Percentiles rank a stretch among this genome's conserved stretches.
Evolutionary conservation across 495 filamentous ascomycete genomes (phyloP).

Genomic region (Sordaria brevicollis): DNA sequence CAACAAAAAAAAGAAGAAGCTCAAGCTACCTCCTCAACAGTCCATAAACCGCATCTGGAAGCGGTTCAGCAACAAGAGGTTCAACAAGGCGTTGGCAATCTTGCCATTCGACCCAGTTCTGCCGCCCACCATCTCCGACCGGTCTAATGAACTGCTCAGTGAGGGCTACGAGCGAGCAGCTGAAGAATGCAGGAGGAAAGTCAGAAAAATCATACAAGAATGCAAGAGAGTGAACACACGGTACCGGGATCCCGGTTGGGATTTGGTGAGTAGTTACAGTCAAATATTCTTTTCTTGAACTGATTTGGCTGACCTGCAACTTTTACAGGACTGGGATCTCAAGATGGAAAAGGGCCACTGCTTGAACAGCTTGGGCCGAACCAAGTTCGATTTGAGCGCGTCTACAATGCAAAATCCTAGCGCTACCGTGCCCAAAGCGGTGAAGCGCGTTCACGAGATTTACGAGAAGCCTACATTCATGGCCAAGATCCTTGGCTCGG

Average conservation of each 20-base stretch:
- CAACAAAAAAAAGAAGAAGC: conserved; percentile 44
- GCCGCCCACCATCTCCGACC: conserved; percentile 32
- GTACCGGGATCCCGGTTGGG: conserved; percentile 82
- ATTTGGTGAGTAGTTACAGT: conserved; percentile 43
- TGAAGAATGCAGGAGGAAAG: conserved; percentile 62
- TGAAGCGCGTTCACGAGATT: conserved; percentile 72
- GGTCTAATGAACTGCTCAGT: conserved; percentile 35
- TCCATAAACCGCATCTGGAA: conserved; percentile 73
- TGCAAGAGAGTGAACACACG: conserved; percentile 80
- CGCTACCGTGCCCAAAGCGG: conserved; percentile 44
- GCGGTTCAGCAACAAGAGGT: conserved; percentile 56
- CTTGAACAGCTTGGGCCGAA: conserved; percentile 35
- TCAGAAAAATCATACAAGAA: conserved; percentile 79
- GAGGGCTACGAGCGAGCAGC: conserved; percentile 68
- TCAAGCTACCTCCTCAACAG: conserved; percentile 59
- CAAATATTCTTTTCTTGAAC: not conserved
- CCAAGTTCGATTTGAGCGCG: conserved; percentile 31
- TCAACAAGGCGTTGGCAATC: conserved; percentile 36
- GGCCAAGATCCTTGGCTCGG: conserved; percentile 62
- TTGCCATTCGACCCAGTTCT: conserved; percentile 39
- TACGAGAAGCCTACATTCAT: conserved; percentile 83
- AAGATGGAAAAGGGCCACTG: conserved; percentile 38
- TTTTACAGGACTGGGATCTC: conserved; percentile 37
- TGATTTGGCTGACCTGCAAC: conserved; percentile 10
- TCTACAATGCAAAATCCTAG: conserved; percentile 28